phyloP scores from a whole-genome alignment of 768 basidiomycete genomes.

The Naganishia randhawae region DNA sequence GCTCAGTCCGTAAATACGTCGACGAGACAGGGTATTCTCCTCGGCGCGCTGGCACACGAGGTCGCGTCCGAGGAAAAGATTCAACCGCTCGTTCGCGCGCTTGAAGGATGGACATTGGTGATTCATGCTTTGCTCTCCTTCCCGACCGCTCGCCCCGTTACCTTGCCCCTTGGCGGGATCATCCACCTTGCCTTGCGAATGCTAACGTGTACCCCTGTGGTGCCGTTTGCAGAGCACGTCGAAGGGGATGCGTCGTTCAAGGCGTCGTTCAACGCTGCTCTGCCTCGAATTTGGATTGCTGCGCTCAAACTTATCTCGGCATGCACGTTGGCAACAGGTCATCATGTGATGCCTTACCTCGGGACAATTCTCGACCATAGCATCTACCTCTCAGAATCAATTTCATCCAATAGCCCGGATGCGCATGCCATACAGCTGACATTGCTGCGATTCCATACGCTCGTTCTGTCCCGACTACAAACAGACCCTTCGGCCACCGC shows the following conservation, averaged over 20 bases:
- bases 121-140: constrained; percentile 23
- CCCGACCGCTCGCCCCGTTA: constrained; percentile 43
- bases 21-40: neutral
- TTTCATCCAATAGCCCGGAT: constrained; percentile 27
- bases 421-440: constrained; percentile 31
- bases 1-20: neutral
- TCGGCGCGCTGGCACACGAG: constrained; percentile 14
- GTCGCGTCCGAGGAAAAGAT: constrained; percentile 1
- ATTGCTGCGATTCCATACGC: constrained; percentile 38
- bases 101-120: constrained; percentile 13
- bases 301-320: constrained; percentile 16
- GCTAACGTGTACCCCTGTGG: constrained; percentile 39
- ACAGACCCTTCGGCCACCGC: constrained; percentile 38
- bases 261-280: constrained; percentile 12
- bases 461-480: constrained; percentile 30
- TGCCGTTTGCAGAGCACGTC: constrained; percentile 24
- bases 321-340: constrained; percentile 33
- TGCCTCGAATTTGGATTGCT: constrained; percentile 30
- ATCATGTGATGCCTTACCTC: constrained; percentile 47
- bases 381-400: constrained; percentile 42
- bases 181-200: constrained; percentile 43
- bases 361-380: constrained; percentile 45
- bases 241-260: constrained; percentile 1
- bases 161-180: constrained; percentile 46
- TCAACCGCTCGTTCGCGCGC: neutral